Percentiles rank a stretch among this genome's conserved stretches.
These are phyloP conservation scores for Yamadazyma insecticola DNA, from an alignment of 805 yeast species.

Conservation along the genomic window DNA sequence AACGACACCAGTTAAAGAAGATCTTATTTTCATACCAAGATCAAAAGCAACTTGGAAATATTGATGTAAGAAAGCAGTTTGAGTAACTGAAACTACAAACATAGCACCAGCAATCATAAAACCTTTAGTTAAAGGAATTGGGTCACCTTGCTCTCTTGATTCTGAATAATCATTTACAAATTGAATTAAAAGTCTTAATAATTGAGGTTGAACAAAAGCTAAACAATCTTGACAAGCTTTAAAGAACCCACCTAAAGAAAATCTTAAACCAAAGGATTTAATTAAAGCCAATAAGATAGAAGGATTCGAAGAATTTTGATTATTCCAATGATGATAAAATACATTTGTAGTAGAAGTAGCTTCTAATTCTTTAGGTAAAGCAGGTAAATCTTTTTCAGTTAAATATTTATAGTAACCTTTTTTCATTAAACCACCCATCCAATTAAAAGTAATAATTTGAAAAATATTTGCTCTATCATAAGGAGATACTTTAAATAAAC, in stretches of 20 bases:
- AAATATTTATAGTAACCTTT: slow-evolving; percentile 65
- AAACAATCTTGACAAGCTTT: slow-evolving; percentile 72
- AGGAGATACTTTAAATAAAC: slow-evolving; percentile 27
- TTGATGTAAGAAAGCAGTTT: slow-evolving; percentile 73
- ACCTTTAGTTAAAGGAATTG: slow-evolving; percentile 67
- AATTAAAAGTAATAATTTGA: slow-evolving; percentile 72
- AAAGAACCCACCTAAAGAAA: slow-evolving; percentile 65
- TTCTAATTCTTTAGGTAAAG: slow-evolving; percentile 63
- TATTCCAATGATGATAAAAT: slow-evolving; percentile 59
- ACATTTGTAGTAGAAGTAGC: slow-evolving; percentile 46
- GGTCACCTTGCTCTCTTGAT: slow-evolving; percentile 29
- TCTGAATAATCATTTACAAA: slow-evolving; percentile 35
- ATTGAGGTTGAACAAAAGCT: slow-evolving; percentile 41
- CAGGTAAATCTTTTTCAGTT: slow-evolving; percentile 66
- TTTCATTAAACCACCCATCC: slow-evolving; percentile 87
- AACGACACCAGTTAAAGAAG: slow-evolving; percentile 62
- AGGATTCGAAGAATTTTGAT: slow-evolving; percentile 40
- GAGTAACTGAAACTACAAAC: slow-evolving; percentile 74
- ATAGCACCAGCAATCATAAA: slow-evolving; percentile 69
- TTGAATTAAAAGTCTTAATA: slow-evolving; percentile 24
- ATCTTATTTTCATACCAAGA: slow-evolving; percentile 70
- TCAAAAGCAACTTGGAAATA: slow-evolving; percentile 73
- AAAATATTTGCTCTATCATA: slow-evolving; percentile 63
- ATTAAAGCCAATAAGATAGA: slow-evolving; percentile 59
- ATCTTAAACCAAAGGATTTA: slow-evolving; percentile 72